Conservation (phyloP, 202 grass and related monocot genomes). For the Thinopyrum obtusiflorum region DNA sequence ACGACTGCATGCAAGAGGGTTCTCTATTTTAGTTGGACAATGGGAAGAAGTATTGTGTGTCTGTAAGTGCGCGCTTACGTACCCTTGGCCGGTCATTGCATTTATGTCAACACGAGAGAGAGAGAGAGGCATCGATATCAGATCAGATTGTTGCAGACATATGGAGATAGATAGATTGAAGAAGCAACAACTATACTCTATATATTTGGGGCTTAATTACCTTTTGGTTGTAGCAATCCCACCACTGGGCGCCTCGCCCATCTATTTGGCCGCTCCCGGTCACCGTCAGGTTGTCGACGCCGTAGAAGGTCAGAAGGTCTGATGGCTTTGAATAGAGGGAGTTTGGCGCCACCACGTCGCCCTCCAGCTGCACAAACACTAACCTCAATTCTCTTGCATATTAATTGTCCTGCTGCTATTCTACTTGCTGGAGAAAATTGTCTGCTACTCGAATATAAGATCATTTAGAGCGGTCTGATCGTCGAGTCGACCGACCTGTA, state of each 20-base stretch:
- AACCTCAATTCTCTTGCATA: not conserved
- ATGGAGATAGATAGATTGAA: not conserved
- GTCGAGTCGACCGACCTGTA: not conserved
- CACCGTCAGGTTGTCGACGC: constrained; percentile 31
- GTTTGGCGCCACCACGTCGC: constrained; percentile 55
- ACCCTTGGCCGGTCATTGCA: constrained; percentile 48
- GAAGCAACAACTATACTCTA: not conserved
- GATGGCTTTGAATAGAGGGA: not conserved
- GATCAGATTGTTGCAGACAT: not conserved
- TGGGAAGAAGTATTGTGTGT: not conserved
- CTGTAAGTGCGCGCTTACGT: constrained; percentile 50
- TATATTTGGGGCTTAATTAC: constrained; percentile 6
- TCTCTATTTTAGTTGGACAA: too few relatives aligned
- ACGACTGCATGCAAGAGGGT: constrained; percentile 25
- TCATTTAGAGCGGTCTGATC: not conserved
- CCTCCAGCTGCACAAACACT: constrained; percentile 40
- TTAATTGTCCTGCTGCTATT: not conserved
- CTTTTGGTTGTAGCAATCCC: constrained; percentile 40
- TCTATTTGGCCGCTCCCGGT: constrained; percentile 49
- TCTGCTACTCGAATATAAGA: too few relatives aligned
- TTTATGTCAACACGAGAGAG: constrained; percentile 17
- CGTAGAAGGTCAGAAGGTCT: constrained; percentile 44
- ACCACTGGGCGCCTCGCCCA: constrained; percentile 61
- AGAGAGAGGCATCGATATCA: not conserved
- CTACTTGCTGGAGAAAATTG: too few relatives aligned